A percentile compares a stretch with the other conserved stretches of the same genome.
Conservation (phyloP, 495 filamentous ascomycete genomes). For the Neurospora sp. region DNA sequence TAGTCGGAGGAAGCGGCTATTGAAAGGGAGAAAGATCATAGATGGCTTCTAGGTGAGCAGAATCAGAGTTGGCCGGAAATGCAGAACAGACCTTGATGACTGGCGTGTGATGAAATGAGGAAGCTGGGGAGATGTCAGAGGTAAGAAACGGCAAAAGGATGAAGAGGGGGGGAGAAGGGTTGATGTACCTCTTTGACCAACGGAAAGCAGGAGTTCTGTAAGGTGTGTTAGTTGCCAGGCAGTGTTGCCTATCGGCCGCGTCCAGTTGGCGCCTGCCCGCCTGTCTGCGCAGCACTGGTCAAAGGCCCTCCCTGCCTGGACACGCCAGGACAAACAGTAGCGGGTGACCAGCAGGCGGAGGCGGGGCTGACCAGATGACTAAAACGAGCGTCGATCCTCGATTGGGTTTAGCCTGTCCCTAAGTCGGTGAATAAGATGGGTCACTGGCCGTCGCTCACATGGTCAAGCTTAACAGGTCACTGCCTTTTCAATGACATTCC, state of each 20-base stretch:
- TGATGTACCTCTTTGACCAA: not conserved
- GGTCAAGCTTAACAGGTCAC: slow-evolving; percentile 2
- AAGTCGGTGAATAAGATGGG: slow-evolving; percentile 20
- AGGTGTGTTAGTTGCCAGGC: not conserved
- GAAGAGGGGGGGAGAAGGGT: not conserved
- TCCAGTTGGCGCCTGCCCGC: not conserved
- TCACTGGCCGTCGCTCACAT: slow-evolving; percentile 15
- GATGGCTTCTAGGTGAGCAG: not conserved
- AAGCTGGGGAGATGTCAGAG: not conserved
- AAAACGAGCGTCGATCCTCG: slow-evolving; percentile 4
- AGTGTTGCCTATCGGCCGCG: not conserved
- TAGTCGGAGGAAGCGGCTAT: not conserved
- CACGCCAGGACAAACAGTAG: not conserved
- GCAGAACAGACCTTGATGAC: not conserved
- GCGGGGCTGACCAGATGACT: slow-evolving; percentile 24
- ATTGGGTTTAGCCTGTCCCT: slow-evolving; percentile 5
- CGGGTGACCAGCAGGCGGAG: slow-evolving; percentile 6
- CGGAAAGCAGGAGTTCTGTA: not conserved
- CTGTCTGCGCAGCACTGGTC: not conserved
- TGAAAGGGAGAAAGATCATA: not conserved
- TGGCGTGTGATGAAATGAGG: not conserved
- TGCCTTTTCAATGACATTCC: not conserved
- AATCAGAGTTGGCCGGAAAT: not conserved
- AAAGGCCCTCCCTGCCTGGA: not conserved
- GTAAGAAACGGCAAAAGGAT: not conserved